A percentile compares a stretch with the other conserved stretches of the same genome.
Evolutionary conservation across 768 basidiomycete species (phyloP).

Genomic region (Favolaschia claudopus): DNA sequence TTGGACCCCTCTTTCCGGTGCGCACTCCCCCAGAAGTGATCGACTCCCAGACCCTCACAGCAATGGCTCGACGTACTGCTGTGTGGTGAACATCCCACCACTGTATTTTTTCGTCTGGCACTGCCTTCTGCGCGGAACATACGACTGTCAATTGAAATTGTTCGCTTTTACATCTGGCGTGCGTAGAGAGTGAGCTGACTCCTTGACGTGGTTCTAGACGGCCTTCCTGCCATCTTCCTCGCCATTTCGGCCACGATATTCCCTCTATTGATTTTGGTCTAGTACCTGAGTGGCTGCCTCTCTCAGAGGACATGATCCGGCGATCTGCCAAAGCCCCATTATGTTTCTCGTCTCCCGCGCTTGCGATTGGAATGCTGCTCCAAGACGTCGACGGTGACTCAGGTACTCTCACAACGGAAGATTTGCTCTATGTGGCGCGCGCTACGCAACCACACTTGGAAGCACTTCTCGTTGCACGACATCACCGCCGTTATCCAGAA

Average conservation of each 20-base stretch:
- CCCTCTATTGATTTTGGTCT: neutral
- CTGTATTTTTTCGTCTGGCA: neutral
- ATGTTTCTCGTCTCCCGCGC: constrained; percentile 1
- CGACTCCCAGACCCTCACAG: neutral
- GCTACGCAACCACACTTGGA: constrained; percentile 10
- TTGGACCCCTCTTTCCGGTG: constrained; percentile 1
- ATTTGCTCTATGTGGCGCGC: neutral
- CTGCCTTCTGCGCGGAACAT: neutral
- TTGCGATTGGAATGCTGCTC: constrained; percentile 1
- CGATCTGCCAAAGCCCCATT: constrained; percentile 3
- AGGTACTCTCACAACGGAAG: neutral
- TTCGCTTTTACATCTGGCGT: neutral
- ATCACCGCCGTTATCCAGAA: neutral
- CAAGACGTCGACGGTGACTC: neutral
- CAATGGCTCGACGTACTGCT: constrained; percentile 2
- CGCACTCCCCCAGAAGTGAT: neutral
- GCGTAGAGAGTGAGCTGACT: neutral
- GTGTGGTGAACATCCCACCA: neutral
- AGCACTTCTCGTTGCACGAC: constrained; percentile 7
- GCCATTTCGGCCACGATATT: neutral
- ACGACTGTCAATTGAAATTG: constrained; percentile 4
- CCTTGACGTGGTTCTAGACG: neutral
- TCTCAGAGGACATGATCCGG: neutral
- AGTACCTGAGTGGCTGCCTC: constrained; percentile 9
- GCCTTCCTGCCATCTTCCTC: neutral